Evolutionary conservation across 2,329 filamentous ascomycete species (phyloP).

Genomic region (Paecilomyces sp.): DNA sequence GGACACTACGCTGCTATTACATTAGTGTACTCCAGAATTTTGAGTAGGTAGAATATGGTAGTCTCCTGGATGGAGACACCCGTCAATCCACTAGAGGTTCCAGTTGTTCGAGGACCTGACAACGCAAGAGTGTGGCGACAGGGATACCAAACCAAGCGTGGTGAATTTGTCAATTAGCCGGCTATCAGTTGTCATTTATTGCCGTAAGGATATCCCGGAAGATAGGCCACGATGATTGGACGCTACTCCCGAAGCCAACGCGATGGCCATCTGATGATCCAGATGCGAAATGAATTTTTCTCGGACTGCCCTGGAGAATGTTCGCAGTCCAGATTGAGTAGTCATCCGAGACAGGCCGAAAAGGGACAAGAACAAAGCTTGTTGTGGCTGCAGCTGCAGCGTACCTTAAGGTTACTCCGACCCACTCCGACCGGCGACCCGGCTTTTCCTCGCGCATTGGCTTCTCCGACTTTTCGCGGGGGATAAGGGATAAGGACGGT

Average conservation of each 20-base stretch:
- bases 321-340: neutral
- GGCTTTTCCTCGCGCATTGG: neutral
- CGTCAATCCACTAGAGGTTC: neutral
- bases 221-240: neutral
- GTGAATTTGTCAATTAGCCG: neutral
- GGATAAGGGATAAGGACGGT: conserved; percentile 12
- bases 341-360: neutral
- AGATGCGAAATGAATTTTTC: neutral
- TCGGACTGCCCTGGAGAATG: neutral
- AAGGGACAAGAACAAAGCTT: neutral
- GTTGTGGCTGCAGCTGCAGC: neutral
- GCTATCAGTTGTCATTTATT: neutral
- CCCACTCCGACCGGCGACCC: neutral
- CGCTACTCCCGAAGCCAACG: neutral
- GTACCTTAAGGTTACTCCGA: neutral
- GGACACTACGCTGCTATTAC: neutral
- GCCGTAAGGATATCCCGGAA: neutral
- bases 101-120: neutral
- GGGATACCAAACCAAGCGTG: neutral
- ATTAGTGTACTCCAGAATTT: neutral
- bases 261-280: neutral
- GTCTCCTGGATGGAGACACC: neutral
- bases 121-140: neutral
- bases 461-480: conserved; percentile 16
- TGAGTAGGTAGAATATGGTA: neutral